A percentile compares a stretch with the other conserved stretches of the same genome.
Conservation (phyloP, 805 yeast species). For the Isabelozyma gotoi region DNA sequence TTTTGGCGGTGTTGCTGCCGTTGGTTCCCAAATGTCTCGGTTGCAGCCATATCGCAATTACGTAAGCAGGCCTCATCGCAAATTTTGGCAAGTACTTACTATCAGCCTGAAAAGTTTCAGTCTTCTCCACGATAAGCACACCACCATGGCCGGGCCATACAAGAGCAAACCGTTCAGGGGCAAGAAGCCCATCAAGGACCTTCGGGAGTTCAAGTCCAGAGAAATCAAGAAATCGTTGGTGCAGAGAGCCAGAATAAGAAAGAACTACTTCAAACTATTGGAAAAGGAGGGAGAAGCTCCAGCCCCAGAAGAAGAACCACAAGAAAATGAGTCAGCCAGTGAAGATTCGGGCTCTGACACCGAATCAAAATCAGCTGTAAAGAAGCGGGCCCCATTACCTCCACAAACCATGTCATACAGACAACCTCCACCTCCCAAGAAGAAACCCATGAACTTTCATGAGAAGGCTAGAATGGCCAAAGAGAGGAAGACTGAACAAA, state of each 20-base stretch:
- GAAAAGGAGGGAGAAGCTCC: constrained; percentile 63
- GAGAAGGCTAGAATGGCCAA: constrained; percentile 47
- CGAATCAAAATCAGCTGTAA: constrained; percentile 13
- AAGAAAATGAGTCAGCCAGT: constrained; percentile 1
- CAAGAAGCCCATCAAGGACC: constrained; percentile 30
- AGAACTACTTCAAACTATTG: constrained; percentile 74
- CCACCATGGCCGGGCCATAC: constrained; percentile 11
- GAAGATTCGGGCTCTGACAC: constrained; percentile 7
- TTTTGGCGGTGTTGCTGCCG: too few relatives aligned
- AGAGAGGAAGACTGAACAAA: constrained; percentile 45
- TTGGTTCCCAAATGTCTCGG: too few relatives aligned
- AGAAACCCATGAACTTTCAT: constrained; percentile 38
- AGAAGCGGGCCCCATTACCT: constrained; percentile 25
- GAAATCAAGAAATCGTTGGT: constrained; percentile 78
- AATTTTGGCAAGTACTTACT: too few relatives aligned
- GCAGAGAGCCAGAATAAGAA: constrained; percentile 79
- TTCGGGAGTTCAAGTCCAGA: constrained; percentile 41
- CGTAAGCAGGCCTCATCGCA: not conserved
- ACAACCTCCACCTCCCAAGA: constrained; percentile 25
- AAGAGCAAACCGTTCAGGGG: constrained; percentile 20
- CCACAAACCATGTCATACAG: constrained; percentile 4
- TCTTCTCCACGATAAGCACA: too few relatives aligned
- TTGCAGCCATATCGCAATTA: too few relatives aligned
- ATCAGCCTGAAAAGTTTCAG: too few relatives aligned
- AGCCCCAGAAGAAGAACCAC: constrained; percentile 16